These are phyloP conservation scores for Saitozyma podzolica DNA, from an alignment of 768 basidiomycete species.

Conservation along the genomic window DNA sequence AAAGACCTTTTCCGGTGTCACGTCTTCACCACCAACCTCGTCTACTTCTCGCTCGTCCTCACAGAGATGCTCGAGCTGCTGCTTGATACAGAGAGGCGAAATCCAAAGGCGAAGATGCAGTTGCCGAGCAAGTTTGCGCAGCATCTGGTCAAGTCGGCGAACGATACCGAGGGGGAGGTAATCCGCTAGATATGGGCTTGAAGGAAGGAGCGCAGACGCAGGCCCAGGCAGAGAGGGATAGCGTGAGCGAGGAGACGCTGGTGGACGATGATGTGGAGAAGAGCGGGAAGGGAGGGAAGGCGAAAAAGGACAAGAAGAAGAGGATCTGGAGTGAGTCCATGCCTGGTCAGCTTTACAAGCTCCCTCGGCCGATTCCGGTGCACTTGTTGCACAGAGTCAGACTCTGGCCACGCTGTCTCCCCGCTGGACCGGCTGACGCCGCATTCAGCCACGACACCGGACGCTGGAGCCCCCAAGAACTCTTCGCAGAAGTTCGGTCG, in stretches of 20 bases:
- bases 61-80: constrained; percentile 54
- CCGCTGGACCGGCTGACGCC: constrained; percentile 19
- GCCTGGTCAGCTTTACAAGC: no score
- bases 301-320: constrained; percentile 11
- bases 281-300: constrained; percentile 8
- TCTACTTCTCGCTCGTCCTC: constrained; percentile 54
- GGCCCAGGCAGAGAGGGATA: constrained; percentile 3
- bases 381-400: background rate
- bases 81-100: constrained; percentile 53
- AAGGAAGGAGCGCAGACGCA: constrained; percentile 10
- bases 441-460: constrained; percentile 44
- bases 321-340: no score
- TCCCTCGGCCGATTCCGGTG: no score
- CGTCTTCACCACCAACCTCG: constrained; percentile 58
- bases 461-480: constrained; percentile 59
- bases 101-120: constrained; percentile 57
- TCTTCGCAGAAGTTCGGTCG: constrained; percentile 55
- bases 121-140: constrained; percentile 58
- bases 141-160: constrained; percentile 44
- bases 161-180: constrained; percentile 16
- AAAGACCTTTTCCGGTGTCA: constrained; percentile 59
- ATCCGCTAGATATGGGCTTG: constrained; percentile 2
- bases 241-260: constrained; percentile 13
- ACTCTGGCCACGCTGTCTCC: no score
- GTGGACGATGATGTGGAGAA: constrained; percentile 34